Conservation (phyloP, 345 rosid species). For the Brassica carinata region DNA sequence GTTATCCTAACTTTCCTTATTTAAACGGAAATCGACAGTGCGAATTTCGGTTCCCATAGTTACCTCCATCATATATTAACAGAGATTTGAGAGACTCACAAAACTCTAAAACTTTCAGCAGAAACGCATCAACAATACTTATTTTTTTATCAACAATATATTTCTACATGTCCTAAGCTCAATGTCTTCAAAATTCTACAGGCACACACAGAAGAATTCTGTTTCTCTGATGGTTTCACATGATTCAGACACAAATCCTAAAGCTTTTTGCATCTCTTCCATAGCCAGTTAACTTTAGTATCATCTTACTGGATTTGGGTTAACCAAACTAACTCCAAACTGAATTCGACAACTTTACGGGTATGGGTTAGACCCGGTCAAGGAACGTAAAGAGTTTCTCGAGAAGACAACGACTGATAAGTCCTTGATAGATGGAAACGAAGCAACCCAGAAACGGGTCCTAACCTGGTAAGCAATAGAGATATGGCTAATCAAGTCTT, state of each 20-base stretch:
- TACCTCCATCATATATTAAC: no score
- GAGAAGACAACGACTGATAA: no score
- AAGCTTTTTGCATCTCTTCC: conserved; percentile 63
- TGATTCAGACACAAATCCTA: conserved; percentile 57
- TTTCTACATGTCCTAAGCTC: no score
- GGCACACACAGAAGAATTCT: conserved; percentile 44
- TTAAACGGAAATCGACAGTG: no score
- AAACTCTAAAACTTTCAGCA: no score
- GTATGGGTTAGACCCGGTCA: conserved; percentile 15
- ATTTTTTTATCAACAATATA: no score
- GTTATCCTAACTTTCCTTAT: no score
- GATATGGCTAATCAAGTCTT: conserved; percentile 40
- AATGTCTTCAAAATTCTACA: no score
- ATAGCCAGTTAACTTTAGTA: conserved; percentile 59
- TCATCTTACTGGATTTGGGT: conserved; percentile 61
- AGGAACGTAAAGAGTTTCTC: no score
- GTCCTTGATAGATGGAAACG: conserved; percentile 60
- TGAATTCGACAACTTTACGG: conserved; percentile 50
- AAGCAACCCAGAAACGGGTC: conserved; percentile 49
- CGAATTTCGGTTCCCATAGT: no score
- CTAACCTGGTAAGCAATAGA: neutral
- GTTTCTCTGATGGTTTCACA: conserved; percentile 74
- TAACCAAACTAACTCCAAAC: conserved; percentile 55
- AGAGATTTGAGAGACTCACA: no score
- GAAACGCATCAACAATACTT: no score